A percentile compares a stretch with the other conserved stretches of the same genome.
phyloP scores from a whole-genome alignment of 148 eudicot species.

The Fagopyrum tataricum region DNA sequence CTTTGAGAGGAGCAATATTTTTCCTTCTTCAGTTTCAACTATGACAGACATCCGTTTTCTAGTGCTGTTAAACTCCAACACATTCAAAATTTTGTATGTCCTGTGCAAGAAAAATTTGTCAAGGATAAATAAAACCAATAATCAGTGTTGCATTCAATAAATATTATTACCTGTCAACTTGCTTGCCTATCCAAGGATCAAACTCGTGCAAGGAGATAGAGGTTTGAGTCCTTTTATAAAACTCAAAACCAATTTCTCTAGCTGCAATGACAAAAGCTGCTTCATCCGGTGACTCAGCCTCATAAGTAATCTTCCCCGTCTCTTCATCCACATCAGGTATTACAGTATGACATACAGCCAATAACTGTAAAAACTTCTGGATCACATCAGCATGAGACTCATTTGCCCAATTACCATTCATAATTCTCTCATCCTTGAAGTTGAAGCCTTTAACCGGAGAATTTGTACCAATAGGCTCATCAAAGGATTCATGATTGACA shows the following conservation, averaged over 20 bases:
- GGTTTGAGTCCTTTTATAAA: conserved; percentile 68
- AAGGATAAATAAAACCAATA: background rate
- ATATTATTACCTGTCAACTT: conserved; percentile 49
- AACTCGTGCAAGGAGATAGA: conserved; percentile 56
- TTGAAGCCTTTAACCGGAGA: conserved; percentile 66
- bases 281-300: conserved; percentile 96
- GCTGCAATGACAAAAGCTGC: conserved; percentile 95
- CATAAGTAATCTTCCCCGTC: conserved; percentile 58
- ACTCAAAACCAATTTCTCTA: conserved; percentile 78
- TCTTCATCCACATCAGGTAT: conserved; percentile 82
- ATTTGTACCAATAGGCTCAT: conserved; percentile 12
- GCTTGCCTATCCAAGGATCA: conserved; percentile 47
- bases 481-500: conserved; percentile 21
- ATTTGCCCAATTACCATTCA: conserved; percentile 72
- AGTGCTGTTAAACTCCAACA: conserved; percentile 77
- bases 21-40: conserved; percentile 59
- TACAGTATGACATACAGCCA: conserved; percentile 85
- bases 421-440: conserved; percentile 65
- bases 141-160: background rate
- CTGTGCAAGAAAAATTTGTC: conserved; percentile 21
- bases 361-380: conserved; percentile 54
- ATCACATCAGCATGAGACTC: conserved; percentile 56
- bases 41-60: conserved; percentile 85
- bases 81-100: conserved; percentile 47
- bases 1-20: conserved; percentile 58